Evolutionary conservation across 768 basidiomycete genomes (phyloP).

Genomic region (Lyophyllum semitale): DNA sequence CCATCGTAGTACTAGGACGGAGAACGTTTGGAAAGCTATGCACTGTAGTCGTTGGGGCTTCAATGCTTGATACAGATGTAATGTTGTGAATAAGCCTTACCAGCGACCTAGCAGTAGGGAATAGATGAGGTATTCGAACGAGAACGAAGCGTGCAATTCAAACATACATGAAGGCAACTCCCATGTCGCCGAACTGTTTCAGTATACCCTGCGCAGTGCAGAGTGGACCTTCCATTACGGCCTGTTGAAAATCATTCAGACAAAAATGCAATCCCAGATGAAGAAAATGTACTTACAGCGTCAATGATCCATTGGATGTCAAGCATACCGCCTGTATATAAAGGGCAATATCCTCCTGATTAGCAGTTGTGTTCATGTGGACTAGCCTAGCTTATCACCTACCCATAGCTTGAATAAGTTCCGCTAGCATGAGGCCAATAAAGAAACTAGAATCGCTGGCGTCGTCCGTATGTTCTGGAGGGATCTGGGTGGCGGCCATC

Average conservation of each 20-base stretch:
- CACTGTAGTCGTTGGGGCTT: constrained; percentile 26
- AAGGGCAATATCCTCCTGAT: neutral
- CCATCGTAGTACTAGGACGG: constrained; percentile 47
- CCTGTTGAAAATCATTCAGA: too few species aligned
- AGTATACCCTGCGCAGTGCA: constrained; percentile 49
- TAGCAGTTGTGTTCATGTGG: too few species aligned
- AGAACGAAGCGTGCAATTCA: neutral
- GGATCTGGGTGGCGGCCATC: neutral
- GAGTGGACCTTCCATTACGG: constrained; percentile 35
- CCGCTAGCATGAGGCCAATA: constrained; percentile 48
- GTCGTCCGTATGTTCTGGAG: constrained; percentile 17
- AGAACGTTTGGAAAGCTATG: constrained; percentile 53
- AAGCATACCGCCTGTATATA: constrained; percentile 40
- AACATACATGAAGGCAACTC: constrained; percentile 43
- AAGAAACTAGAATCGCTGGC: constrained; percentile 42
- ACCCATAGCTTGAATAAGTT: constrained; percentile 47
- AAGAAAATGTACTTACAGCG: constrained; percentile 26
- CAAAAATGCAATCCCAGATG: too few species aligned
- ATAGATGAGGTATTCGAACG: neutral
- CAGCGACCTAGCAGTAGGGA: constrained; percentile 17
- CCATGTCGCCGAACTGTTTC: constrained; percentile 52
- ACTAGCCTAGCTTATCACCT: neutral
- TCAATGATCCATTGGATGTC: constrained; percentile 43
- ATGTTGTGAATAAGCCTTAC: constrained; percentile 14
- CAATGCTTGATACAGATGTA: neutral